Conservation (phyloP, 2,329 filamentous ascomycete species). For the Kalmusia sp. region DNA sequence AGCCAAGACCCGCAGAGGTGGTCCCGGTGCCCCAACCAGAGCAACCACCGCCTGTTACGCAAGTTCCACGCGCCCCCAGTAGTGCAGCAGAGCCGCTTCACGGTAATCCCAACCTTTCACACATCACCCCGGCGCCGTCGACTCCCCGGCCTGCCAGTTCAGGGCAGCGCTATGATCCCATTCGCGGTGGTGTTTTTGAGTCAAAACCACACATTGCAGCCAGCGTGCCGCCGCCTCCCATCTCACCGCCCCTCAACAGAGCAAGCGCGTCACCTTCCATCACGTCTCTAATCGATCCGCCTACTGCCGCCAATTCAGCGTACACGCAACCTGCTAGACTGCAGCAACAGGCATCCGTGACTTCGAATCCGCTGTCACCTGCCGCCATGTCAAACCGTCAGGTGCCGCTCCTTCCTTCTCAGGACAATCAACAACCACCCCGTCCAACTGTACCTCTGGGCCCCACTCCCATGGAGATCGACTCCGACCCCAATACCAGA, state of each 20-base stretch:
- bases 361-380: conserved; percentile 49
- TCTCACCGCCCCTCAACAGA: conserved; percentile 65
- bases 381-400: conserved; percentile 39
- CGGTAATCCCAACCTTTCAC: conserved; percentile 45
- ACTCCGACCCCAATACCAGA: conserved; percentile 36
- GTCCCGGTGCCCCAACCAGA: conserved; percentile 33
- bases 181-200: conserved; percentile 67
- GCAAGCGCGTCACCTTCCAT: conserved; percentile 93
- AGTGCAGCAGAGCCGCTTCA: conserved; percentile 49
- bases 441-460: conserved; percentile 25
- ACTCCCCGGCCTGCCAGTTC: conserved; percentile 66
- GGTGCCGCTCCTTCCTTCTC: conserved; percentile 34
- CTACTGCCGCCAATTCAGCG: conserved; percentile 49
- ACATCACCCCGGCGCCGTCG: conserved; percentile 54
- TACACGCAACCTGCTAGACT: conserved; percentile 40
- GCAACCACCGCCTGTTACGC: conserved; percentile 31
- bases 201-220: conserved; percentile 51
- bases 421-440: conserved; percentile 29
- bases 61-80: conserved; percentile 43
- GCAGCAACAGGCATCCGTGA: conserved; percentile 45
- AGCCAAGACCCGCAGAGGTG: conserved; percentile 37
- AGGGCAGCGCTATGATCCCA: conserved; percentile 88
- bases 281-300: conserved; percentile 84
- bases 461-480: conserved; percentile 46
- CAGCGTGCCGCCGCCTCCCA: conserved; percentile 53